A percentile compares a stretch with the other conserved stretches of the same genome.
Evolutionary conservation across 805 yeast genomes (phyloP).

Genomic region (Kluyveromyces dobzhanskii): DNA sequence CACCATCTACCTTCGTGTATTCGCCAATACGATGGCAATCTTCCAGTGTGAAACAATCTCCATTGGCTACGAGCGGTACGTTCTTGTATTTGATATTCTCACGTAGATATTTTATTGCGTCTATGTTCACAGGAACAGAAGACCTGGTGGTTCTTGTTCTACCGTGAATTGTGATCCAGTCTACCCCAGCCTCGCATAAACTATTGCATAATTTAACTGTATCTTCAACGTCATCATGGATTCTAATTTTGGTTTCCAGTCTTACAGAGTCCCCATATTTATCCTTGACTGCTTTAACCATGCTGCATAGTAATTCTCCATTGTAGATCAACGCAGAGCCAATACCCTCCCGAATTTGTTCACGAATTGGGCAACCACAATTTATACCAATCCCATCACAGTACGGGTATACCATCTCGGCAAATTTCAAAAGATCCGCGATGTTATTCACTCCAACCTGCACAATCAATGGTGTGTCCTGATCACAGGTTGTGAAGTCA

Average conservation of each 20-base stretch:
- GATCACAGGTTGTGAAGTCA: constrained; percentile 74
- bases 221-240: constrained; percentile 66
- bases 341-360: constrained; percentile 90
- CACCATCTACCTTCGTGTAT: constrained; percentile 76
- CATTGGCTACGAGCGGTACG: constrained; percentile 92
- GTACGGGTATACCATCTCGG: constrained; percentile 81
- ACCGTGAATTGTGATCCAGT: constrained; percentile 91
- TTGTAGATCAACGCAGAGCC: constrained; percentile 92
- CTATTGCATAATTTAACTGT: constrained; percentile 64
- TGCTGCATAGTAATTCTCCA: constrained; percentile 67
- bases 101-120: constrained; percentile 64
- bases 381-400: constrained; percentile 92
- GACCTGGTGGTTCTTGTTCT: constrained; percentile 80
- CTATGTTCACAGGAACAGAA: constrained; percentile 72
- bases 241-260: constrained; percentile 86
- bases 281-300: constrained; percentile 78
- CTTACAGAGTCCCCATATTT: constrained; percentile 65
- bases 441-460: constrained; percentile 89
- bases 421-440: constrained; percentile 71
- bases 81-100: constrained; percentile 33
- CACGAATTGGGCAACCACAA: constrained; percentile 96
- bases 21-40: constrained; percentile 60
- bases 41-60: constrained; percentile 71
- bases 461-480: constrained; percentile 67
- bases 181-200: constrained; percentile 84